phyloP scores from a whole-genome alignment of 176 grass and related monocot genomes.

The Luzula sylvatica region DNA sequence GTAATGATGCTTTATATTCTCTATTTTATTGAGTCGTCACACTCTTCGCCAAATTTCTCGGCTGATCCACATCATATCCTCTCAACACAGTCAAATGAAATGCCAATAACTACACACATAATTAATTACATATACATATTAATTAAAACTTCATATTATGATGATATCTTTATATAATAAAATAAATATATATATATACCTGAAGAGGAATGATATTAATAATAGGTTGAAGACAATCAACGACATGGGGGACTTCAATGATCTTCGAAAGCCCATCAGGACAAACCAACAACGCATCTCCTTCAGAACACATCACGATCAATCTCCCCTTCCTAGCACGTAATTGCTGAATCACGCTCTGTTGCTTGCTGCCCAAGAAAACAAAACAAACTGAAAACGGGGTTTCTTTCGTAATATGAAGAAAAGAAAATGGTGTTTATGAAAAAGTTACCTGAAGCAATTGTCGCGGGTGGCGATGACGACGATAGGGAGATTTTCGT shows the following conservation, averaged over 20 bases:
- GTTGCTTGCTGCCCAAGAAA: conserved; percentile 60
- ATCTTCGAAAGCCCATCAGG: conserved; percentile 49
- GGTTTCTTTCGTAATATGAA: too few relatives aligned
- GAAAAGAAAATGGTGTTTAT: not conserved
- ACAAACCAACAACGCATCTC: conserved; percentile 42
- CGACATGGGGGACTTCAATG: conserved; percentile 64
- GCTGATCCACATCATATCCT: conserved; percentile 40
- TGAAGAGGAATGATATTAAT: conserved; percentile 87
- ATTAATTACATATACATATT: not conserved
- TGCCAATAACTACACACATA: conserved; percentile 31
- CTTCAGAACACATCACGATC: conserved; percentile 71
- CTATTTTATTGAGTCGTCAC: conserved; percentile 35
- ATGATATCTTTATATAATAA: too few relatives aligned
- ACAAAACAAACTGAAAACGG: not conserved
- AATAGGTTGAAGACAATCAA: conserved; percentile 75
- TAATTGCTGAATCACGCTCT: conserved; percentile 94
- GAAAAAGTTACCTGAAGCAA: conserved; percentile 49
- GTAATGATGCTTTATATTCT: not conserved
- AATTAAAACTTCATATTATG: conserved; percentile 1
- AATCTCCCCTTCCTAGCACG: conserved; percentile 73
- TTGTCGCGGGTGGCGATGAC: conserved; percentile 73
- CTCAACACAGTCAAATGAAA: conserved; percentile 44
- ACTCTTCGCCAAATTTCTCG: conserved; percentile 44
- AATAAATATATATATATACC: conserved; percentile 23
- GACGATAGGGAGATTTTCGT: conserved; percentile 79